Evolutionary conservation across 2,329 filamentous ascomycete genomes (phyloP).

Genomic region (Botrytis porri): DNA sequence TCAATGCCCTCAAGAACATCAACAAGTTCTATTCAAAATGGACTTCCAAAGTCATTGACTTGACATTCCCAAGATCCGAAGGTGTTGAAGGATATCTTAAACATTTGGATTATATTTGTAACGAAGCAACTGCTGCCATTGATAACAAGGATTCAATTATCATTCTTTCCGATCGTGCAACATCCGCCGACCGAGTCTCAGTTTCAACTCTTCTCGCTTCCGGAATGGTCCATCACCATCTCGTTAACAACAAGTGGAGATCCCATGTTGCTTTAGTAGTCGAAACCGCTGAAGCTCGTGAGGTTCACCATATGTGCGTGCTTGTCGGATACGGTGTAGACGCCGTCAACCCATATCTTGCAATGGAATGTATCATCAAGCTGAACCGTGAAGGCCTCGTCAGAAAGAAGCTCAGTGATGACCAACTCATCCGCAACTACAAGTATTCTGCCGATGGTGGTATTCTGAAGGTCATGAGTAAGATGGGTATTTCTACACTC

Average conservation of each 20-base stretch:
- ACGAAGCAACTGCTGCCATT: slow-evolving; percentile 79
- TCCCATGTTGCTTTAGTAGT: slow-evolving; percentile 82
- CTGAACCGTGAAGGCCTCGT: slow-evolving; percentile 91
- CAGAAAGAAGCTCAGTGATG: slow-evolving; percentile 79
- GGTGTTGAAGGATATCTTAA: slow-evolving; percentile 81
- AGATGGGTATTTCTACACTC: slow-evolving; percentile 98
- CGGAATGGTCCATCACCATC: slow-evolving; percentile 90
- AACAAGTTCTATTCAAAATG: slow-evolving; percentile 69
- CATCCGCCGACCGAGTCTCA: slow-evolving; percentile 75
- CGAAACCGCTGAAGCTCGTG: slow-evolving; percentile 91
- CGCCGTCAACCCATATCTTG: slow-evolving; percentile 90
- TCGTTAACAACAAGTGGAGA: slow-evolving; percentile 94
- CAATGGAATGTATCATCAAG: slow-evolving; percentile 96
- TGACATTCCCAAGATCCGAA: slow-evolving; percentile 86
- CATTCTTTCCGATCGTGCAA: slow-evolving; percentile 84
- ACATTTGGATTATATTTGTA: slow-evolving; percentile 84
- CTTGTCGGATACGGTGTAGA: slow-evolving; percentile 92
- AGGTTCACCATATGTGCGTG: slow-evolving; percentile 99
- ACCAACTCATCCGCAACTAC: slow-evolving; percentile 89
- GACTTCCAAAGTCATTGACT: slow-evolving; percentile 86
- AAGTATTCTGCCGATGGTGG: slow-evolving; percentile 95
- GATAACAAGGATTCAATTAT: slow-evolving; percentile 81
- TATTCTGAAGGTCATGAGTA: slow-evolving; percentile 98
- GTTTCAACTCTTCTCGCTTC: slow-evolving; percentile 86
- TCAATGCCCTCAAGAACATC: slow-evolving; percentile 82